Conservation (phyloP, 768 basidiomycete genomes). For the Boletus pseudo-olivaceus region DNA sequence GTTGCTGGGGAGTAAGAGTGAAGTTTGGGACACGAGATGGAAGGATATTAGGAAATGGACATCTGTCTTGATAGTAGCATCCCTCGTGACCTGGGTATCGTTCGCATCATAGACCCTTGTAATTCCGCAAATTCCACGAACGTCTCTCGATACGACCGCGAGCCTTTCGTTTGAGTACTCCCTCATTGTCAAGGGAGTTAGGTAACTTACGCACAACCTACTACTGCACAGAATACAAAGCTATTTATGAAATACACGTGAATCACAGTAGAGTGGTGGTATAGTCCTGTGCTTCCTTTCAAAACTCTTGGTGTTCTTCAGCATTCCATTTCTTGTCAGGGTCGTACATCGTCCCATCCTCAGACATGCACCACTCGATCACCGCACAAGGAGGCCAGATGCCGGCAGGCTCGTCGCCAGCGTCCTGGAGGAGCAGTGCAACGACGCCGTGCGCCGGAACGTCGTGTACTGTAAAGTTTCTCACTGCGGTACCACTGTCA, state of each 20-base stretch:
- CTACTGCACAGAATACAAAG: neutral
- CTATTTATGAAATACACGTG: neutral
- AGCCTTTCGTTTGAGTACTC: neutral
- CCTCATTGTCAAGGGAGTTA: neutral
- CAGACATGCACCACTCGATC: conserved; percentile 53
- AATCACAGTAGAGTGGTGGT: neutral
- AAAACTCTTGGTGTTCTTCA: conserved; percentile 6
- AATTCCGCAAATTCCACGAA: neutral
- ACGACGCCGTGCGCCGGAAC: conserved; percentile 71
- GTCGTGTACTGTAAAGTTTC: conserved; percentile 49
- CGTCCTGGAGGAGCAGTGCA: conserved; percentile 62
- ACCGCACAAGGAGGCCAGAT: conserved; percentile 55
- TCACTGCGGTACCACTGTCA: conserved; percentile 61
- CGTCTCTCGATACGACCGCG: neutral
- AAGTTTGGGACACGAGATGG: conserved; percentile 19
- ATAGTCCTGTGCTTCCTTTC: neutral
- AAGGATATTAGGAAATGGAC: conserved; percentile 29
- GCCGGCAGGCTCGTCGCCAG: conserved; percentile 61
- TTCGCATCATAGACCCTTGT: conserved; percentile 10
- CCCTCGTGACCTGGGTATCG: conserved; percentile 29
- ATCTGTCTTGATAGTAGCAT: conserved; percentile 24
- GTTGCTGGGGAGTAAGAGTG: neutral
- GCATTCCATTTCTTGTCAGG: conserved; percentile 26
- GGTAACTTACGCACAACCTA: neutral
- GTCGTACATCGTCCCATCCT: conserved; percentile 50